Evolutionary conservation across 805 yeast species (phyloP), one percentile per base, ranked within the genome.

Genomic region (Priceomyces melissophilus): DNA sequence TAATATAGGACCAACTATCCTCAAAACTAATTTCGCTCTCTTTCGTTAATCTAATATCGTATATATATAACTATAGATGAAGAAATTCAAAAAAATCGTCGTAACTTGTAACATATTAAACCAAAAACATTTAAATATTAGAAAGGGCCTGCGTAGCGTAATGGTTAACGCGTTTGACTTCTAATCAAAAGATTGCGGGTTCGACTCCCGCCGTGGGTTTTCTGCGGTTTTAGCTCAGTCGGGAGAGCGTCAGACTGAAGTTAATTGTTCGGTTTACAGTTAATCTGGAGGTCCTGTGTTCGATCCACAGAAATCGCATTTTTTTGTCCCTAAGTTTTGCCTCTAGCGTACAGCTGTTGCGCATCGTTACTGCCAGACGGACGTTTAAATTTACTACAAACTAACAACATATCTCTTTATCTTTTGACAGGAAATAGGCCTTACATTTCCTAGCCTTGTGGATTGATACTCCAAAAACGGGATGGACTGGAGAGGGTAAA

Each of bases 271-370:
- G 56, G 52, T 63, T 60, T 58, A 50, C 56, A 57, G 57, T 50
- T 53, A 55, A 81, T 81, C 86, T 81, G 86, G 76, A 82, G 87
- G 88, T 81, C 86, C 83, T 79, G 87, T 79, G 87, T 82, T 82
- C 87, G 83, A 82, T 79, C 87, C 87, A 79, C 87, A 80, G 78
- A 76, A 75, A 63, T 74, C 79, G 82, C 82, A 76, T 52, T 43
- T 40, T 49, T 55, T 63, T 56, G 14, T 29, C 12, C 31, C 31
- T 29, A 4, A 29, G 31, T 29, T 5, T 4, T 20, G 8, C 8
- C 25, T 5, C 4, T 20, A 8, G 8, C 25, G 25, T 5, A 5
- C 8, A 20, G 8, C n/a, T 20, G 25, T 20, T 20, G 8, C 4
- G 4, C 8, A 20, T 20, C 8, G 25, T 20, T 8, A 20, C 8